Evolutionary conservation across 208 protist species (phyloP).

Genomic region (Angomonas ambiguus): DNA sequence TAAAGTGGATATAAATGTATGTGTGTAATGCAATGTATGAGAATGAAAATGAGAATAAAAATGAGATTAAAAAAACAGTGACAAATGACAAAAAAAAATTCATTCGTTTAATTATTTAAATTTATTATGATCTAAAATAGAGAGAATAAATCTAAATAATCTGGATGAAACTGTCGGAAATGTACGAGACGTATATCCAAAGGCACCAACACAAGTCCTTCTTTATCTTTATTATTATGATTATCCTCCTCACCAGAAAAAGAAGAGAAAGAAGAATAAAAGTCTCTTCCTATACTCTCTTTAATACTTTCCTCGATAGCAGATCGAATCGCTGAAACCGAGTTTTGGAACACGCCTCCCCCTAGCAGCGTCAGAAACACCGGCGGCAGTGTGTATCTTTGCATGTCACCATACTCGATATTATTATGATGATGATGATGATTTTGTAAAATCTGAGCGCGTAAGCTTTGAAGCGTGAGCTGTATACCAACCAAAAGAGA

Average conservation of each 20-base stretch:
- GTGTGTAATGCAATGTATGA: not conserved
- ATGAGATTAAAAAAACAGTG: not conserved
- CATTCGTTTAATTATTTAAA: too few relatives aligned
- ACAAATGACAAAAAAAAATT: not conserved
- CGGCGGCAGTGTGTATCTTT: not conserved
- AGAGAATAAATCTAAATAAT: not conserved
- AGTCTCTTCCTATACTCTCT: not conserved
- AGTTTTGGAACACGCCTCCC: not conserved
- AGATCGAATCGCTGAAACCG: not conserved
- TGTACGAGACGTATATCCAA: constrained; percentile 16
- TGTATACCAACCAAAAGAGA: not conserved
- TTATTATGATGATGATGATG: not conserved
- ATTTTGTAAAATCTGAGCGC: not conserved
- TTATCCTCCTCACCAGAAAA: too few relatives aligned
- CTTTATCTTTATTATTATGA: constrained; percentile 5
- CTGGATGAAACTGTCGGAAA: not conserved
- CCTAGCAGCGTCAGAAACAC: not conserved
- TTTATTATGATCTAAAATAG: too few relatives aligned
- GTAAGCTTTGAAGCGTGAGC: not conserved
- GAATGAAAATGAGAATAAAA: not conserved
- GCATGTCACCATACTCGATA: not conserved
- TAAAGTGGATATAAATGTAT: too few relatives aligned
- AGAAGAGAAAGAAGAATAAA: too few relatives aligned
- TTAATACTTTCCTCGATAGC: not conserved
- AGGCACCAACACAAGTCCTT: constrained; percentile 9